Conservation (phyloP, 257 asterid species). For the Lithospermum erythrorhizon region DNA sequence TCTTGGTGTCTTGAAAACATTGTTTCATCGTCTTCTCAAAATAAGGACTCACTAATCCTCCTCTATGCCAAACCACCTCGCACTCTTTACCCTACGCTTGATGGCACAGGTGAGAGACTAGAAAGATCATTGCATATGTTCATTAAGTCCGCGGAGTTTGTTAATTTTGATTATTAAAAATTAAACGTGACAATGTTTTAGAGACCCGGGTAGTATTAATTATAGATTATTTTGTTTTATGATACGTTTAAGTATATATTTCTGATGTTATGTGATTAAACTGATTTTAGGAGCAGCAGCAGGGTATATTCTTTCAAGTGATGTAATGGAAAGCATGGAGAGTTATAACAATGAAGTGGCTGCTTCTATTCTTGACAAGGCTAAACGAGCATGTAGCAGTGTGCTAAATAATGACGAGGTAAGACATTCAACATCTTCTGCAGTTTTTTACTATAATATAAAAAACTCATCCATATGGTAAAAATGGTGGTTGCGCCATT, state of each 20-base stretch:
- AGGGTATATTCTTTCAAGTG: conserved; percentile 48
- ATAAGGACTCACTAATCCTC: conserved; percentile 39
- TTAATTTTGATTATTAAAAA: not conserved
- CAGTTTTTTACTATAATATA: too few species aligned
- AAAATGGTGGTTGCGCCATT: too few species aligned
- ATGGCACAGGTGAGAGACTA: conserved; percentile 57
- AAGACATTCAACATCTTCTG: not conserved
- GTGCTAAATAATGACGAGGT: conserved; percentile 11
- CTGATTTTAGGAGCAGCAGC: conserved; percentile 22
- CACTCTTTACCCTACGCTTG: conserved; percentile 33
- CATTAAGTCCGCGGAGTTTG: too few species aligned
- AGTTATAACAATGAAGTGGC: conserved; percentile 40
- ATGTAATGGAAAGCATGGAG: conserved; percentile 37
- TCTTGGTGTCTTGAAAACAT: conserved; percentile 57
- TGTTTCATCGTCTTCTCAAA: conserved; percentile 13
- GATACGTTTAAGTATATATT: too few species aligned
- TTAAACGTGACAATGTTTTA: too few species aligned
- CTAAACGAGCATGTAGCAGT: conserved; percentile 27
- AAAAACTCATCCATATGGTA: too few species aligned
- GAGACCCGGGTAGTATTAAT: too few species aligned
- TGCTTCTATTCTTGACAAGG: conserved; percentile 30
- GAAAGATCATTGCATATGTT: too few species aligned
- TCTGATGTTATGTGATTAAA: not conserved
- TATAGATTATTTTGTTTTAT: too few species aligned
- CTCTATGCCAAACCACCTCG: conserved; percentile 39